These are phyloP conservation scores for Blepharisma stoltei DNA, from an alignment of 73 alveolate genomes.

Conservation along the genomic window DNA sequence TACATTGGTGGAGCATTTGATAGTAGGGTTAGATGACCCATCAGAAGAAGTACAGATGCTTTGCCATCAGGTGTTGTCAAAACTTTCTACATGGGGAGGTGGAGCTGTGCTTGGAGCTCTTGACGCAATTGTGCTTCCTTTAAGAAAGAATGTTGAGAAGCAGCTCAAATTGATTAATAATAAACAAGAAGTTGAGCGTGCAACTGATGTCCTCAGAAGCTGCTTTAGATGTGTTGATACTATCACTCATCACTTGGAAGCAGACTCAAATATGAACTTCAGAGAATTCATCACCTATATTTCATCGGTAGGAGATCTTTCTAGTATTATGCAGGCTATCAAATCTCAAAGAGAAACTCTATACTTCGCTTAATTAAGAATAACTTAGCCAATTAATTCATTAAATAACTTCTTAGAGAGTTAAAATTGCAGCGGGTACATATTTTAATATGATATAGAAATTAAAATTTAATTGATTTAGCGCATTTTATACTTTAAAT, in stretches of 20 bases:
- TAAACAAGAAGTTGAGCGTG: slow-evolving; percentile 53
- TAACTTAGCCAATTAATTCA: background rate
- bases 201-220: slow-evolving; percentile 52
- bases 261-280: background rate
- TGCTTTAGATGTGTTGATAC: slow-evolving; percentile 57
- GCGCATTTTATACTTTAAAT: too few relatives aligned
- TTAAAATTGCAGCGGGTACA: too few relatives aligned
- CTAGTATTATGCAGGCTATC: slow-evolving; percentile 6
- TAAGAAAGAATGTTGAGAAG: slow-evolving; percentile 44
- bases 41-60: slow-evolving; percentile 62
- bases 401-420: too few relatives aligned
- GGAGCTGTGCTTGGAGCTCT: slow-evolving; percentile 49
- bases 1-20: slow-evolving; percentile 42
- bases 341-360: slow-evolving; percentile 17
- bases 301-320: background rate
- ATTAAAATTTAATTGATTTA: too few relatives aligned
- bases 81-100: slow-evolving; percentile 62
- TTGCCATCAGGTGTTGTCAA: slow-evolving; percentile 48
- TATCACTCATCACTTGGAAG: slow-evolving; percentile 16
- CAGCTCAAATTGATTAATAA: slow-evolving; percentile 41
- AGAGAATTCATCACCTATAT: slow-evolving; percentile 12
- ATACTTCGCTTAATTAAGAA: background rate
- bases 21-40: slow-evolving; percentile 64
- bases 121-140: slow-evolving; percentile 44
- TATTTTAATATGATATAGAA: too few relatives aligned